Evolutionary conservation across 2,329 filamentous ascomycete genomes (phyloP).

Genomic region (Didymella keratinophila): DNA sequence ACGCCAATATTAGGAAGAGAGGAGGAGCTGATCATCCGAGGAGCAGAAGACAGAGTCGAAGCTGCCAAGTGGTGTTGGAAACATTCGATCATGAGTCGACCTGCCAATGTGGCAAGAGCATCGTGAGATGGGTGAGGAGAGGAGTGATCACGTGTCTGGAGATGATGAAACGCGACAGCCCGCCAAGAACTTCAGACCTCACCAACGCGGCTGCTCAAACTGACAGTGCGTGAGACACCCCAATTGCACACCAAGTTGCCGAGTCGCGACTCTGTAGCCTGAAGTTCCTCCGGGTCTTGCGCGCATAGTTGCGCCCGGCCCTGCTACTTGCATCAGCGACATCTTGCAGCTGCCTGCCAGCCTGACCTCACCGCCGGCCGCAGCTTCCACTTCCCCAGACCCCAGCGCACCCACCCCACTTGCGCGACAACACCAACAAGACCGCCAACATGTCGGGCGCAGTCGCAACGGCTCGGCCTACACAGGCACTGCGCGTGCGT

Average conservation of each 20-base stretch:
- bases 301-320: conserved; percentile 21
- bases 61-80: no score
- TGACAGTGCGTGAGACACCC: conserved; percentile 11
- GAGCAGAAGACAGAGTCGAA: not conserved
- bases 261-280: conserved; percentile 9
- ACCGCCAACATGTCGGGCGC: conserved; percentile 43
- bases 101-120: no score
- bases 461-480: conserved; percentile 44
- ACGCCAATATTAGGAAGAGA: no score
- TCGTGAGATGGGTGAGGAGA: not conserved
- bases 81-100: not conserved
- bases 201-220: conserved; percentile 19
- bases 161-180: not conserved
- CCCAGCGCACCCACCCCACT: conserved; percentile 12
- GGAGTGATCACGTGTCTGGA: conserved; percentile 11
- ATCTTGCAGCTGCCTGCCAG: conserved; percentile 2
- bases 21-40: not conserved
- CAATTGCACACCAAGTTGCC: conserved; percentile 3
- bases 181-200: conserved; percentile 12
- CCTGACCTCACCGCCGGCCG: conserved; percentile 19
- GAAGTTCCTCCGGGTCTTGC: conserved; percentile 18
- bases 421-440: not conserved
- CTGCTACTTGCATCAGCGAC: conserved; percentile 1
- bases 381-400: conserved; percentile 22
- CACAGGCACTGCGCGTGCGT: conserved; percentile 54